phyloP scores from a whole-genome alignment of 176 grass and related monocot species.

The Hordeum vulgare region DNA sequence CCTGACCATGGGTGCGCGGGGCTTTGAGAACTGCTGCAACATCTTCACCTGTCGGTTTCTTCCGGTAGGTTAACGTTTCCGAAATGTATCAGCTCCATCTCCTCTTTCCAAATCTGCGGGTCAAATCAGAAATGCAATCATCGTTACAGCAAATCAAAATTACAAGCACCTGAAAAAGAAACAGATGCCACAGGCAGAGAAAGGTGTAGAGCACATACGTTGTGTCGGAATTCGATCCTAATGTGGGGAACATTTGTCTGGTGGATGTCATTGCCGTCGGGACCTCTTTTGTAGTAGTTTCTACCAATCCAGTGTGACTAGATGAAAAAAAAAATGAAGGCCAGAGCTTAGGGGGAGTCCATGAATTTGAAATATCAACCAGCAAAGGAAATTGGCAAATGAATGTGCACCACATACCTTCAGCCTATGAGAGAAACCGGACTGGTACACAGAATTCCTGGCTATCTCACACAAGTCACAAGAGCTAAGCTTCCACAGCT shows the following conservation, averaged over 20 bases:
- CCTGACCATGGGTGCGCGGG: not conserved
- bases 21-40: not conserved
- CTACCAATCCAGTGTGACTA: constrained; percentile 91
- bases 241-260: constrained; percentile 94
- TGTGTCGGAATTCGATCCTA: constrained; percentile 81
- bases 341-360: not conserved
- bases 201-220: constrained; percentile 21
- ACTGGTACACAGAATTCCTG: constrained; percentile 88
- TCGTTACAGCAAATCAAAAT: not conserved
- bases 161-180: not conserved
- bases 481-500: constrained; percentile 93
- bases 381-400: not conserved
- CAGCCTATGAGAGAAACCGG: constrained; percentile 79
- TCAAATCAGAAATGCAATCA: not conserved
- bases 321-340: constrained; percentile 12
- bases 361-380: not conserved
- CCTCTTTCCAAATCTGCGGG: constrained; percentile 88
- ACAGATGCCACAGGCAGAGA: not conserved
- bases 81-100: constrained; percentile 69
- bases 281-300: constrained; percentile 80
- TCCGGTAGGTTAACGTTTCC: constrained; percentile 50
- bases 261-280: constrained; percentile 77
- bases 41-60: constrained; percentile 62
- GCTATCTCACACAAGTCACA: constrained; percentile 94
- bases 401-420: constrained; percentile 43